Evolutionary conservation across 805 yeast species (phyloP), one percentile per base, ranked within the genome.

Genomic region (Kurtzmaniella fragi): DNA sequence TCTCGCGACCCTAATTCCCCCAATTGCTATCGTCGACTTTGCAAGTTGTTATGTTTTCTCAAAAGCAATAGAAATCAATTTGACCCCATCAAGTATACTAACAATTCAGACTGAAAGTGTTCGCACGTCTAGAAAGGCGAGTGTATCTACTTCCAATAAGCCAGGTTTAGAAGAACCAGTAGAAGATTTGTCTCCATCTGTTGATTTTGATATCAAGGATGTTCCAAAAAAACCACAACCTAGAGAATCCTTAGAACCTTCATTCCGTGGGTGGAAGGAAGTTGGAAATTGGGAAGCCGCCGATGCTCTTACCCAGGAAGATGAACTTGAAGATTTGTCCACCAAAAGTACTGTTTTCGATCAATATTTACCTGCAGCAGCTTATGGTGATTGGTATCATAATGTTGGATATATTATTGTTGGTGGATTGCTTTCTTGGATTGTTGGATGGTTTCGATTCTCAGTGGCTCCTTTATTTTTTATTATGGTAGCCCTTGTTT

Each of bases 381-480:
- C 78, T 12, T 86, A 84, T 52, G 99, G 99, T 38, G 98, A 93
- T 56, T 93, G 99, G 99, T 93, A 83, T 56, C 98, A 93, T 59
- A 82, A 83, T 38, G 81, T 82, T n/a, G 96, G 77, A 0, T 71
- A 81, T 28, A 65, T 88, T 42, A 68, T 84, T 25, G 57, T 74
- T 16, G 88, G 84, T 5, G 89, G 84, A 0, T 56, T 84, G 11
- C 56, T 84, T 12, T 85, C 95, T 3, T 90, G 91, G 81, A 48
- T 82, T 2, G 51, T 86, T 31, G 99, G 98, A 8, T 76, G 82
- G 62, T 75, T 84, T 46, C 71, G 78, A 34, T 82, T 90, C 50
- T 78, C 89, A 5, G 53, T 90, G 39, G 93, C 93, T 8, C 87
- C 95, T 39, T 78, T 88, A 32, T 85, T 88, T 54, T 71, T 89